phyloP scores from a whole-genome alignment of 2,329 filamentous ascomycete species.

The Lecanicillium sp. region DNA sequence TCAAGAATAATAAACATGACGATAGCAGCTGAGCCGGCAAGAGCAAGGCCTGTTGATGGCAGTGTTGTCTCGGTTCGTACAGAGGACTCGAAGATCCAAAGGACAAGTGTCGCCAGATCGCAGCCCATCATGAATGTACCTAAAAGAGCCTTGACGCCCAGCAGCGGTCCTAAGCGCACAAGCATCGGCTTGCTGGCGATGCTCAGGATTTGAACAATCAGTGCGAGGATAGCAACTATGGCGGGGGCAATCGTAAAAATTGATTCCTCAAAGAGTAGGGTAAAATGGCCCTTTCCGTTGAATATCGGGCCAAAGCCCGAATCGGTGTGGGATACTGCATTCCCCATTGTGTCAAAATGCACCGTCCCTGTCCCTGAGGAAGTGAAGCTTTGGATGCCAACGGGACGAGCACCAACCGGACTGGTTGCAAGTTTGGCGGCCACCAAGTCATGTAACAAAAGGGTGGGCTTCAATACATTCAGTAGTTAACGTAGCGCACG shows the following conservation, averaged over 20 bases:
- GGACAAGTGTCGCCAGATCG: constrained; percentile 16
- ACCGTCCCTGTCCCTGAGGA: too few species aligned
- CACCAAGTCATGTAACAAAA: too few species aligned
- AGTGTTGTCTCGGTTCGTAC: constrained; percentile 17
- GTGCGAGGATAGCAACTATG: constrained; percentile 4
- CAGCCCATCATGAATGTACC: background rate
- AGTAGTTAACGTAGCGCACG: too few species aligned
- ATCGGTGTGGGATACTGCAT: too few species aligned
- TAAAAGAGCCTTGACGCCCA: constrained; percentile 16
- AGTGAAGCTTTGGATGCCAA: too few species aligned
- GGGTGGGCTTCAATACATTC: too few species aligned
- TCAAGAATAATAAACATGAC: constrained; percentile 22
- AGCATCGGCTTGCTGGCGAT: constrained; percentile 9
- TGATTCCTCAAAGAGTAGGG: constrained; percentile 7
- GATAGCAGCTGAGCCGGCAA: constrained; percentile 19
- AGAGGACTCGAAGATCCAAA: constrained; percentile 17
- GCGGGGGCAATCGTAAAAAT: constrained; percentile 7
- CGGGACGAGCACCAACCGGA: too few species aligned
- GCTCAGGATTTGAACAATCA: too few species aligned
- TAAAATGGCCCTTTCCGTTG: constrained; percentile 6
- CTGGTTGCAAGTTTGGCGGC: too few species aligned
- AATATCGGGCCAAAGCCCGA: constrained; percentile 5
- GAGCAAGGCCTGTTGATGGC: constrained; percentile 17
- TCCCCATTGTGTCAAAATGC: too few species aligned
- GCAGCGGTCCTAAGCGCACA: constrained; percentile 6